Evolutionary conservation across 2,329 filamentous ascomycete genomes (phyloP).

Genomic region (Pezicula neosporulosa): DNA sequence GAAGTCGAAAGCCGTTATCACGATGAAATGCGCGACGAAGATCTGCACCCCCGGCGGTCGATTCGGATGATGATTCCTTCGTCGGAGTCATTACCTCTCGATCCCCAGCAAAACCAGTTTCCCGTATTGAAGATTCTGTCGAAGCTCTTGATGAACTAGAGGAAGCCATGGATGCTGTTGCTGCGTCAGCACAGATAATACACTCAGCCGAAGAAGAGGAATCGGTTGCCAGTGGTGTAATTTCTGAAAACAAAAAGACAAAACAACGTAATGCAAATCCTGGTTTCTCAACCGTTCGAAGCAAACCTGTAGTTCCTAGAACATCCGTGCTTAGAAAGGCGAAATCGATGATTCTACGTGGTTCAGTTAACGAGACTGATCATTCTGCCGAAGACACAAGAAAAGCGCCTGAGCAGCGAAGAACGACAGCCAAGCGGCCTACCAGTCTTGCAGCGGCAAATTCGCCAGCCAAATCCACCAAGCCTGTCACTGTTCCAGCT

Average conservation of each 20-base stretch:
- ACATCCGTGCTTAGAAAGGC: slow-evolving; percentile 19
- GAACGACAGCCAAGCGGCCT: slow-evolving; percentile 28
- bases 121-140: slow-evolving; percentile 60
- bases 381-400: not conserved
- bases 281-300: slow-evolving; percentile 37
- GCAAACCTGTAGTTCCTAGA: slow-evolving; percentile 32
- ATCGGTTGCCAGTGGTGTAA: not conserved
- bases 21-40: slow-evolving; percentile 2
- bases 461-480: slow-evolving; percentile 47
- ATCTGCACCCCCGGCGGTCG: slow-evolving; percentile 3
- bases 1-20: slow-evolving; percentile 18
- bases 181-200: slow-evolving; percentile 20
- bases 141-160: slow-evolving; percentile 60
- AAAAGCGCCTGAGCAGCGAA: slow-evolving; percentile 21
- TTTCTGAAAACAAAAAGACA: slow-evolving; percentile 15
- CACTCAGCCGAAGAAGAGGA: slow-evolving; percentile 13
- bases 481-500: slow-evolving; percentile 48
- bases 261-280: slow-evolving; percentile 23
- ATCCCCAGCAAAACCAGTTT: slow-evolving; percentile 32
- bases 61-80: slow-evolving; percentile 28
- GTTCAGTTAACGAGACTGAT: not conserved
- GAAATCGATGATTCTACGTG: slow-evolving; percentile 21
- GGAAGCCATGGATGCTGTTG: slow-evolving; percentile 50
- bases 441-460: slow-evolving; percentile 40
- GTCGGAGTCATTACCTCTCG: slow-evolving; percentile 32